Evolutionary conservation across 2,329 filamentous ascomycete genomes (phyloP).

Genomic region (Penicillium oxalicum): DNA sequence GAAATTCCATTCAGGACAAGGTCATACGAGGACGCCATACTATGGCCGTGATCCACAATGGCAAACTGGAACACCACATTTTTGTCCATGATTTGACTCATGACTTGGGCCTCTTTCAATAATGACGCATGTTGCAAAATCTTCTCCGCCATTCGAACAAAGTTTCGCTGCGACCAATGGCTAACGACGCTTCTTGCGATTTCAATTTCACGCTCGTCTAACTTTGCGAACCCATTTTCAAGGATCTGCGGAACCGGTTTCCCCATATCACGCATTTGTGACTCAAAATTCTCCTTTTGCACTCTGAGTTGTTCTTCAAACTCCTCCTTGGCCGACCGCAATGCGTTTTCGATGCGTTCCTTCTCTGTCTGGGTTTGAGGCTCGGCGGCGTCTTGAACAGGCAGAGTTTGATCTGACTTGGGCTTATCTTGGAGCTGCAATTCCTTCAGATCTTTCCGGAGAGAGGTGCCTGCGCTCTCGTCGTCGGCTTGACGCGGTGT

Average conservation of each 20-base stretch:
- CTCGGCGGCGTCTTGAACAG: slow-evolving; percentile 71
- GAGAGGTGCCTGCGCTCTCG: slow-evolving; percentile 57
- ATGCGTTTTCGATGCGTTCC: slow-evolving; percentile 72
- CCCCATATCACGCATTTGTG: slow-evolving; percentile 71
- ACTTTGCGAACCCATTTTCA: slow-evolving; percentile 41
- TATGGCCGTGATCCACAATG: slow-evolving; percentile 81
- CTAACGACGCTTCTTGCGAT: slow-evolving; percentile 61
- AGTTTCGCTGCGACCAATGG: slow-evolving; percentile 78
- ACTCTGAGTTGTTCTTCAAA: slow-evolving; percentile 80
- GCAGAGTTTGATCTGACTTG: slow-evolving; percentile 64
- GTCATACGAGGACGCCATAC: slow-evolving; percentile 89
- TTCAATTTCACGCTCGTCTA: slow-evolving; percentile 66
- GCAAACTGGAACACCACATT: slow-evolving; percentile 92
- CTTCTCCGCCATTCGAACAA: slow-evolving; percentile 88
- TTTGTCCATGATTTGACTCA: slow-evolving; percentile 95
- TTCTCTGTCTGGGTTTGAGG: slow-evolving; percentile 76
- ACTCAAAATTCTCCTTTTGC: slow-evolving; percentile 79
- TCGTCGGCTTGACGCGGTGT: slow-evolving; percentile 68
- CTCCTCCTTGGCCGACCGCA: slow-evolving; percentile 72
- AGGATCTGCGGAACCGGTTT: slow-evolving; percentile 49
- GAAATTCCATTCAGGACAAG: slow-evolving; percentile 88
- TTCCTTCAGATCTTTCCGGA: slow-evolving; percentile 70
- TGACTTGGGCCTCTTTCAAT: slow-evolving; percentile 92
- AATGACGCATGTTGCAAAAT: slow-evolving; percentile 81
- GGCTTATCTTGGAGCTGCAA: slow-evolving; percentile 76